Conservation (phyloP, 805 yeast genomes). For the Kregervanrija delftensis region DNA sequence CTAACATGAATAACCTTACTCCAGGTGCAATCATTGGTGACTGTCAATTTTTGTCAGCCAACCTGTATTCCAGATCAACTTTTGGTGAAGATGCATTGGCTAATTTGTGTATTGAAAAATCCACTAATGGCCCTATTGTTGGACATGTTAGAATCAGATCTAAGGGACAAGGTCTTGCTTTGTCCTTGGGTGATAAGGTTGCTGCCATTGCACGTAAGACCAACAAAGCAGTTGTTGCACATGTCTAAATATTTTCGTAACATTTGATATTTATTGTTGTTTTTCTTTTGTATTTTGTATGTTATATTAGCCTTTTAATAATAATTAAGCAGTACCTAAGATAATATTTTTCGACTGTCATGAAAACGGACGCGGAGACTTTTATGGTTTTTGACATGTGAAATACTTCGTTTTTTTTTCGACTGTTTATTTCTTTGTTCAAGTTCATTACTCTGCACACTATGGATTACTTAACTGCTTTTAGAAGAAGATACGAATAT, state of each 20-base stretch:
- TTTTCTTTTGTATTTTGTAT: background rate
- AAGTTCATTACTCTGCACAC: too few relatives aligned
- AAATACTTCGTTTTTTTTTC: too few relatives aligned
- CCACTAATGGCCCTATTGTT: conserved; percentile 63
- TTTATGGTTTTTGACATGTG: too few relatives aligned
- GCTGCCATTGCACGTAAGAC: conserved; percentile 69
- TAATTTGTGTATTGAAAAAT: conserved; percentile 85
- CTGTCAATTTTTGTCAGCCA: conserved; percentile 89
- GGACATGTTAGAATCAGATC: conserved; percentile 97
- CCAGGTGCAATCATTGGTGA: conserved; percentile 88
- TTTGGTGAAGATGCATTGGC: conserved; percentile 98
- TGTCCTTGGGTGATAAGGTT: conserved; percentile 89
- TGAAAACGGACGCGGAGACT: too few relatives aligned
- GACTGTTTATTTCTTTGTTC: too few relatives aligned
- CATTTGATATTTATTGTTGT: background rate
- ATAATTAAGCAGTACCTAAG: too few relatives aligned
- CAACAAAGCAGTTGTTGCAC: conserved; percentile 28
- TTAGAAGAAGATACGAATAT: conserved; percentile 13
- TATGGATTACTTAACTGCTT: conserved; percentile 7
- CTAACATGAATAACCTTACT: conserved; percentile 92
- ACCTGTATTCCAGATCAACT: conserved; percentile 82
- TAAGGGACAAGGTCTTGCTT: conserved; percentile 95
- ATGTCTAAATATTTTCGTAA: conserved; percentile 13
- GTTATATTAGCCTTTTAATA: background rate
- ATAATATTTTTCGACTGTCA: too few relatives aligned